Evolutionary conservation across 495 filamentous ascomycete species (phyloP).

Genomic region (Hypoxylon perforatum): DNA sequence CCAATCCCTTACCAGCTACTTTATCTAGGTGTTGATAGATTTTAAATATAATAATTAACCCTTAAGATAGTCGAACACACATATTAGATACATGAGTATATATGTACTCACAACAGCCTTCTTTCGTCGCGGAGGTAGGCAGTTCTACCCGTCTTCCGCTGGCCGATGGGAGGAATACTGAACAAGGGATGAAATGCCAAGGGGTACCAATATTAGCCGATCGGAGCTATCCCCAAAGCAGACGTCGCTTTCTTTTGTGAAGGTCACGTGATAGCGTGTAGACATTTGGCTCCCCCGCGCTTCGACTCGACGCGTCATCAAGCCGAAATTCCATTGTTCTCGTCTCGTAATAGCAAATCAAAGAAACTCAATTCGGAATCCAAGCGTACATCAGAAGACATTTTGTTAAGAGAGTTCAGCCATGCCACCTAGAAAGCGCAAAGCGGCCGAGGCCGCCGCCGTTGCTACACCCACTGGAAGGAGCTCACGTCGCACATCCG

Average conservation of each 20-base stretch:
- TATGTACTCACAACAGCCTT: no score
- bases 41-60: no score
- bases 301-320: conserved; percentile 29
- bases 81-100: no score
- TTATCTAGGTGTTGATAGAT: no score
- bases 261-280: conserved; percentile 39
- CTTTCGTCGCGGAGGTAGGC: no score
- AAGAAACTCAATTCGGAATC: conserved; percentile 1
- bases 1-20: no score
- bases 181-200: no score
- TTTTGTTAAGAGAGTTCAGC: background rate
- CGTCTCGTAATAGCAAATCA: background rate
- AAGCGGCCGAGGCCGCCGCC: conserved; percentile 19
- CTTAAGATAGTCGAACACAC: no score
- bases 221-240: background rate
- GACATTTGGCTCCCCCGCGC: conserved; percentile 6
- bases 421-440: conserved; percentile 43
- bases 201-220: no score
- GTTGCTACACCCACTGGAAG: conserved; percentile 3
- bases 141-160: no score
- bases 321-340: conserved; percentile 8
- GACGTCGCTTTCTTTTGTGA: no score
- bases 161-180: no score
- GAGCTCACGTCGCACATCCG: conserved; percentile 48
- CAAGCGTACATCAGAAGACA: background rate